Conservation (phyloP, 1,284 basidiomycete genomes). For the Leccinum huronense region DNA sequence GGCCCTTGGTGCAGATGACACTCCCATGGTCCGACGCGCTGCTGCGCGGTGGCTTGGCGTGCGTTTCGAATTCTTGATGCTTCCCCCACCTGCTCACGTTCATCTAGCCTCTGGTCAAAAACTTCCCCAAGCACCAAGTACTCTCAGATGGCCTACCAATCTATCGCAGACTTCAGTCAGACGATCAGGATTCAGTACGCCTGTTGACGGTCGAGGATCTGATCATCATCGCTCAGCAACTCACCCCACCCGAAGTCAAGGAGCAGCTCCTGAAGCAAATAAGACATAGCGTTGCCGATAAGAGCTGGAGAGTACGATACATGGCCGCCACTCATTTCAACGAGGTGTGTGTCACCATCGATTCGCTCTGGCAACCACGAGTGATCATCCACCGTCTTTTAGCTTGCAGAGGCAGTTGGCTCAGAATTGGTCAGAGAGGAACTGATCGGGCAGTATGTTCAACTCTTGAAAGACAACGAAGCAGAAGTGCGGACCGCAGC, state of each 20-base stretch:
- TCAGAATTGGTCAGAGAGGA: conserved; percentile 92
- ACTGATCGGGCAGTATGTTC: conserved; percentile 90
- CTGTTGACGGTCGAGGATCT: conserved; percentile 95
- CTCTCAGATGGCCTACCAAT: conserved; percentile 88
- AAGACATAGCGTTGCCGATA: conserved; percentile 86
- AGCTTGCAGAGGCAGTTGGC: conserved; percentile 93
- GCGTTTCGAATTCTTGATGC: conserved; percentile 37
- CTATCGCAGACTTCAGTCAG: conserved; percentile 91
- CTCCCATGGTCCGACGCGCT: conserved; percentile 97
- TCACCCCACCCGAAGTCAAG: conserved; percentile 86
- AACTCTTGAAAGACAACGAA: conserved; percentile 96
- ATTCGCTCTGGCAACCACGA: not conserved
- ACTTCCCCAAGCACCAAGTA: conserved; percentile 76
- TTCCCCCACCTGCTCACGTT: conserved; percentile 10
- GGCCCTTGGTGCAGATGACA: conserved; percentile 88
- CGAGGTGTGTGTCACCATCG: conserved; percentile 52
- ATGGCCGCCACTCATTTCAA: conserved; percentile 99
- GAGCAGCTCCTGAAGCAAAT: conserved; percentile 89
- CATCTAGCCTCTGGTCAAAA: conserved; percentile 71
- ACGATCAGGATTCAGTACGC: conserved; percentile 98
- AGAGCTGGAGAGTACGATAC: conserved; percentile 98
- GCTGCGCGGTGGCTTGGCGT: conserved; percentile 96
- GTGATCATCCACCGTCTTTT: conserved; percentile 9
- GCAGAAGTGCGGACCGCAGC: conserved; percentile 98
- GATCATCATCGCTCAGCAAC: conserved; percentile 86